Evolutionary conservation across 1,139 yeast species (phyloP).

Genomic region (Candida sojae): DNA sequence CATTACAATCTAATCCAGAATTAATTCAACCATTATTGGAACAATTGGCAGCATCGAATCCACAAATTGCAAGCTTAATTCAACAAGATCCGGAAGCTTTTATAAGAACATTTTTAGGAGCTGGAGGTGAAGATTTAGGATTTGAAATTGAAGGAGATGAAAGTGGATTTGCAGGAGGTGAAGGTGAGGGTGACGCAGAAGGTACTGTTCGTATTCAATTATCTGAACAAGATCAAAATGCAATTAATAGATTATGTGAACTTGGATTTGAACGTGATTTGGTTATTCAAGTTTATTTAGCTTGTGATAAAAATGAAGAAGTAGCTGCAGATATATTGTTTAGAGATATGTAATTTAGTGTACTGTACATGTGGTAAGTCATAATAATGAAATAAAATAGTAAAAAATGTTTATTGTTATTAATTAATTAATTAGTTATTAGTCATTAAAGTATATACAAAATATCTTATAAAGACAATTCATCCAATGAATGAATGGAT

Average conservation of each 20-base stretch:
- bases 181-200: conserved; percentile 31
- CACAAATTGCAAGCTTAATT: conserved; percentile 81
- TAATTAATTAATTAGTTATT: background rate
- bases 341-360: conserved; percentile 41
- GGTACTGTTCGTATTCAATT: conserved; percentile 59
- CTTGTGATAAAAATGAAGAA: conserved; percentile 97
- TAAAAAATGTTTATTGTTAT: too few species aligned
- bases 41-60: conserved; percentile 80
- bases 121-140: conserved; percentile 51
- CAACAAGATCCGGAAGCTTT: conserved; percentile 87
- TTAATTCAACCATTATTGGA: conserved; percentile 83
- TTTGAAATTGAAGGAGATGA: conserved; percentile 42
- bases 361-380: too few species aligned
- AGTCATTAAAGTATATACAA: background rate
- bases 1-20: conserved; percentile 86
- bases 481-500: conserved; percentile 21
- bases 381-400: too few species aligned
- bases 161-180: conserved; percentile 23
- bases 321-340: conserved; percentile 90
- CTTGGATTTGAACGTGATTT: conserved; percentile 87
- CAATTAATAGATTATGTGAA: conserved; percentile 85
- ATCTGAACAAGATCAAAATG: conserved; percentile 83
- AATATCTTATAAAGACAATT: conserved; percentile 12
- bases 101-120: conserved; percentile 67
- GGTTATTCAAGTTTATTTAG: conserved; percentile 93